A percentile compares a stretch with the other conserved stretches of the same genome.
Conservation (phyloP, 805 yeast species). For the Yamadazyma insecticola region DNA sequence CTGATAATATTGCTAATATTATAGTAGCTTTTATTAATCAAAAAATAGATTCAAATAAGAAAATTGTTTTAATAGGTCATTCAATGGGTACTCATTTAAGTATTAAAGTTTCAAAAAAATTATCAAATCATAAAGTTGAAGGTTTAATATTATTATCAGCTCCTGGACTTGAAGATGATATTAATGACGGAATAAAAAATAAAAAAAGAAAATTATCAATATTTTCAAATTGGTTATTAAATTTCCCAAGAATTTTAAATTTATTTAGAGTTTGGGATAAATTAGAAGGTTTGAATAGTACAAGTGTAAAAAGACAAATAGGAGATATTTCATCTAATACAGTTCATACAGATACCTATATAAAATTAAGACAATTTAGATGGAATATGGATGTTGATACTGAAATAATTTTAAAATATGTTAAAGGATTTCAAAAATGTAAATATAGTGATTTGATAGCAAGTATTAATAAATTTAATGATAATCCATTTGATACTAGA, state of each 20-base stretch:
- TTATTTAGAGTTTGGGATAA: conserved; percentile 56
- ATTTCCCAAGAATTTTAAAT: conserved; percentile 46
- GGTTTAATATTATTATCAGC: conserved; percentile 48
- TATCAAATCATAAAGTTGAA: conserved; percentile 38
- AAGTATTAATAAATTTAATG: conserved; percentile 33
- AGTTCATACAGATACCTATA: conserved; percentile 19
- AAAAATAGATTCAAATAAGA: conserved; percentile 37
- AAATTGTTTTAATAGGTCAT: conserved; percentile 56
- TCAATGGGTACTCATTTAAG: conserved; percentile 67
- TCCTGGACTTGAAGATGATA: conserved; percentile 31
- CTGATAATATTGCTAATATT: conserved; percentile 38
- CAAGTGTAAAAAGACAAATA: conserved; percentile 57
- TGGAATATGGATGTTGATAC: conserved; percentile 69
- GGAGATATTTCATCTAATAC: conserved; percentile 12
- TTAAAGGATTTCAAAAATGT: conserved; percentile 45
- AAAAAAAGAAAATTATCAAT: conserved; percentile 3
- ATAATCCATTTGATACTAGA: conserved; percentile 24
- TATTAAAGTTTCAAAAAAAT: conserved; percentile 37
- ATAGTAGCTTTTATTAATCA: conserved; percentile 33
- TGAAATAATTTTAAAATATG: conserved; percentile 47
- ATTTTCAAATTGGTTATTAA: conserved; percentile 22
- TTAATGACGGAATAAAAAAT: not conserved
- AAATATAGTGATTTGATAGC: conserved; percentile 39
- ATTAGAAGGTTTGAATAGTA: conserved; percentile 54
- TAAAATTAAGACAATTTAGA: conserved; percentile 55